Conservation (phyloP, 1,284 basidiomycete species). For the Vanrija humicola region DNA sequence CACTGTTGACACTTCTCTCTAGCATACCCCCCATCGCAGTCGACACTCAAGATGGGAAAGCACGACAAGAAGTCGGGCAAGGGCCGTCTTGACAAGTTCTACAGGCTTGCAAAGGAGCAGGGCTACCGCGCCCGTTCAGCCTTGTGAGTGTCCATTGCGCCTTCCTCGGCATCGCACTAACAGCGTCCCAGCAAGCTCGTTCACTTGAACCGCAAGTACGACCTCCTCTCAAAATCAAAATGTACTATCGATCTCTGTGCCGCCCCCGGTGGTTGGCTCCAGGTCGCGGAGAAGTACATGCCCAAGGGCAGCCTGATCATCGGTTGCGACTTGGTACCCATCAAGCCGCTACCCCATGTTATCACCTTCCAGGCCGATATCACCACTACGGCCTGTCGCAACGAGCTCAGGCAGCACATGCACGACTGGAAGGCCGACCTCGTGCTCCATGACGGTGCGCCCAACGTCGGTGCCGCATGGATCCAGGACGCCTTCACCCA, state of each 20-base stretch:
- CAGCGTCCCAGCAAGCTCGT: conserved; percentile 70
- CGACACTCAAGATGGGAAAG: conserved; percentile 45
- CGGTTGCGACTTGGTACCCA: conserved; percentile 95
- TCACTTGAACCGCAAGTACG: conserved; percentile 97
- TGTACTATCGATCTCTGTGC: conserved; percentile 98
- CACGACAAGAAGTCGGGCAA: conserved; percentile 60
- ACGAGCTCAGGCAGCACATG: conserved; percentile 77
- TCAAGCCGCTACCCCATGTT: conserved; percentile 91
- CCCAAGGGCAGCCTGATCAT: conserved; percentile 90
- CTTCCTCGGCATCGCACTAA: not conserved
- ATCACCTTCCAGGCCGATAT: conserved; percentile 94
- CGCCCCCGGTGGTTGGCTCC: conserved; percentile 98
- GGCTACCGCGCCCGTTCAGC: conserved; percentile 99
- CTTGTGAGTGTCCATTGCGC: conserved; percentile 55
- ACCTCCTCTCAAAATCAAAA: conserved; percentile 82
- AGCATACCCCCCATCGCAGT: not conserved
- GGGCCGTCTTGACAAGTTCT: conserved; percentile 92
- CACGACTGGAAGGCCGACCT: conserved; percentile 99
- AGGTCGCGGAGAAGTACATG: conserved; percentile 99
- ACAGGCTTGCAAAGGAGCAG: conserved; percentile 77
- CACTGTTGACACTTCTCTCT: not conserved
- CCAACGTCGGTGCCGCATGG: conserved; percentile 99
- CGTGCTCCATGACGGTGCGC: conserved; percentile 98
- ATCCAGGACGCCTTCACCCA: conserved; percentile 98
- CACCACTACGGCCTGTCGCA: conserved; percentile 86